A percentile compares a stretch with the other conserved stretches of the same genome.
Conservation (phyloP, 768 basidiomycete genomes). For the Pulveroboletus sp. region DNA sequence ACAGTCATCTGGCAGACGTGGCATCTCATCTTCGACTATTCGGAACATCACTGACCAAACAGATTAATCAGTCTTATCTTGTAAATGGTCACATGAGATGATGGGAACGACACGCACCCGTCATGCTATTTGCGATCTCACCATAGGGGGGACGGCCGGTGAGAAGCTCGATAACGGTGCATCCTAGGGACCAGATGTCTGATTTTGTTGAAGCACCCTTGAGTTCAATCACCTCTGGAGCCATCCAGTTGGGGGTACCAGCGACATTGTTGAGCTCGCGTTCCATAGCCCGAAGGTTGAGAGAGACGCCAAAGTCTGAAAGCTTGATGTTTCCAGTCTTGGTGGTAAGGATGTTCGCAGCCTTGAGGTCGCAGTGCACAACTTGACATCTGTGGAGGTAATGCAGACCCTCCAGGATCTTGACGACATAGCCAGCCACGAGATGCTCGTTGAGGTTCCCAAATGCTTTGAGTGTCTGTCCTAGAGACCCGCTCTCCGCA, state of each 20-base stretch:
- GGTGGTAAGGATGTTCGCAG: slow-evolving; percentile 97
- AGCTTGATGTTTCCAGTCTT: slow-evolving; percentile 98
- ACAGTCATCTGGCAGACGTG: slow-evolving; percentile 77
- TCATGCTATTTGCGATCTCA: slow-evolving; percentile 86
- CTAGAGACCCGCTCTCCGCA: slow-evolving; percentile 93
- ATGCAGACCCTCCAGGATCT: slow-evolving; percentile 92
- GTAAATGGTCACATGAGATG: background rate
- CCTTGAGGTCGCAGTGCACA: slow-evolving; percentile 97
- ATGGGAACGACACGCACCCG: slow-evolving; percentile 58
- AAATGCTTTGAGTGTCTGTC: slow-evolving; percentile 89
- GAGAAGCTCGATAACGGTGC: slow-evolving; percentile 90
- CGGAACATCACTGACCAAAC: slow-evolving; percentile 81
- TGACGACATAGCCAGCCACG: slow-evolving; percentile 90
- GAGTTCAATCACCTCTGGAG: slow-evolving; percentile 94
- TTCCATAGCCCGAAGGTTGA: slow-evolving; percentile 90
- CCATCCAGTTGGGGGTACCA: slow-evolving; percentile 99
- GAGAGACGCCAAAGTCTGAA: slow-evolving; percentile 95
- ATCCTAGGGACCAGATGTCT: slow-evolving; percentile 94
- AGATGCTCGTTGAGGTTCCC: slow-evolving; percentile 90
- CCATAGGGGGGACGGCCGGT: slow-evolving; percentile 91
- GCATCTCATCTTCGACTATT: slow-evolving; percentile 91
- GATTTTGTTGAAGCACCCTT: slow-evolving; percentile 91
- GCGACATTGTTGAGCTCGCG: slow-evolving; percentile 80
- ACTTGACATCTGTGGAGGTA: slow-evolving; percentile 89
- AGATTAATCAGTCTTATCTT: background rate